Evolutionary conservation across 164 flowering plant genomes (phyloP), one percentile per base, ranked within the genome.

Genomic region (Piper betle): DNA sequence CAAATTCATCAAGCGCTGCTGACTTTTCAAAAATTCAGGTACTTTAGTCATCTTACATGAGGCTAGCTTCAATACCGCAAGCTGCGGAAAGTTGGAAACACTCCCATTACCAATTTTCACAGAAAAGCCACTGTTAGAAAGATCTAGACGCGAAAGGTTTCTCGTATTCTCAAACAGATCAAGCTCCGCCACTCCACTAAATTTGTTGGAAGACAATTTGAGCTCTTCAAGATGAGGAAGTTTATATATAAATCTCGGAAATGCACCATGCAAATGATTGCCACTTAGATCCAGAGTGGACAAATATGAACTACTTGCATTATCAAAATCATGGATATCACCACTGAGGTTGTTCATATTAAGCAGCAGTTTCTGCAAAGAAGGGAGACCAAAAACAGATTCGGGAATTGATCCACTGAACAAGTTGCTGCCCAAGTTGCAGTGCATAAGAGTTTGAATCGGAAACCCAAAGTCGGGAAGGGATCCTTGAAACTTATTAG

Each of bases 321-420:
- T 52, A 6, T 42, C 17, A 16, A 69, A 68, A 20, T 71, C 75
- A 20, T 52, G 38, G 7, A 78, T 37, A 5, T 37, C 68, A 12
- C 77, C 81, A 43, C 20, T 2, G 58, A 85, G 72, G 40, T 61
- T 67, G 59, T 81, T 81, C 42, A 54, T 5, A 12, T 68, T 43
- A 25, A 85, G 74, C 5, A 66, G 54, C 11, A 82, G 11, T 33
- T 17, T 52, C 64, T 57, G 66, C 43, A 85, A 40, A 3, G 66
- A 54, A 46, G 83, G 79, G 11, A 80, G 71, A 13, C 67, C 38
- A 59, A 81, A 77, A 55, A 85, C 70, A 39, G 74, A 58, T 0
- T 62, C 1, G 2, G 88, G 82, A 37, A 83, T 72, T 10, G 59
- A 59, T 4, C 81, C 91, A 52, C 20, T 59, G 15, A 85, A 61